Conservation (phyloP, 192 early-diverging fungal genomes). For the Podila clonocystis region DNA sequence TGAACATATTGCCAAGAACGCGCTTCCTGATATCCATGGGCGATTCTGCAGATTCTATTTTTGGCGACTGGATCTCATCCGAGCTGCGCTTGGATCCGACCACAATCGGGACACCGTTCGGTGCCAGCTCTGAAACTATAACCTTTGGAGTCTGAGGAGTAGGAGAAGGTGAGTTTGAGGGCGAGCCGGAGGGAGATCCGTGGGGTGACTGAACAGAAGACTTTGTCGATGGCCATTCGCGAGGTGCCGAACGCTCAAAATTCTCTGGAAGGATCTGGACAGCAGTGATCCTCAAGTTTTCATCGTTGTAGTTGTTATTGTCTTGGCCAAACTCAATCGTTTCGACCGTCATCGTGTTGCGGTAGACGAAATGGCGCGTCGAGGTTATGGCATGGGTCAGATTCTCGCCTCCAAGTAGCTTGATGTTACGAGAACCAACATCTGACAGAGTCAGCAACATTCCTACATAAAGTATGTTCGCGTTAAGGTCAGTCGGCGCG, state of each 20-base stretch:
- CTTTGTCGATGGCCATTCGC: constrained; percentile 3
- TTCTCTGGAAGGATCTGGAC: constrained; percentile 70
- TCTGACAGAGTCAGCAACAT: constrained; percentile 93
- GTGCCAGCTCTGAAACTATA: background rate
- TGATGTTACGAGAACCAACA: constrained; percentile 68
- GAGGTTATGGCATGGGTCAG: constrained; percentile 82
- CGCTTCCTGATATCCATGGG: constrained; percentile 12
- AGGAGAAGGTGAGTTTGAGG: background rate
- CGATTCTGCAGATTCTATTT: background rate
- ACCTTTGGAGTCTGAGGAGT: constrained; percentile 1
- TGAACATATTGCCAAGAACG: constrained; percentile 28
- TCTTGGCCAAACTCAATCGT: constrained; percentile 65
- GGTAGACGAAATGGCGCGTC: constrained; percentile 78
- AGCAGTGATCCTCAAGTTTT: constrained; percentile 72
- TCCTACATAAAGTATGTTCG: constrained; percentile 54
- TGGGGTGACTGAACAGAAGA: background rate
- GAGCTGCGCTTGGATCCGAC: constrained; percentile 23
- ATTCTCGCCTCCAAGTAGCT: constrained; percentile 80
- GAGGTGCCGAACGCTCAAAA: constrained; percentile 14
- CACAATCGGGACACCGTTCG: background rate
- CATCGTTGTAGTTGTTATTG: constrained; percentile 63
- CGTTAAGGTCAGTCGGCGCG: background rate
- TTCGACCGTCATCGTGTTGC: constrained; percentile 58
- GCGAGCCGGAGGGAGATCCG: background rate
- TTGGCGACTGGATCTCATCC: constrained; percentile 4